These are phyloP conservation scores for Halteria grandinella DNA, from an alignment of 73 alveolate species.

Conservation along the genomic window DNA sequence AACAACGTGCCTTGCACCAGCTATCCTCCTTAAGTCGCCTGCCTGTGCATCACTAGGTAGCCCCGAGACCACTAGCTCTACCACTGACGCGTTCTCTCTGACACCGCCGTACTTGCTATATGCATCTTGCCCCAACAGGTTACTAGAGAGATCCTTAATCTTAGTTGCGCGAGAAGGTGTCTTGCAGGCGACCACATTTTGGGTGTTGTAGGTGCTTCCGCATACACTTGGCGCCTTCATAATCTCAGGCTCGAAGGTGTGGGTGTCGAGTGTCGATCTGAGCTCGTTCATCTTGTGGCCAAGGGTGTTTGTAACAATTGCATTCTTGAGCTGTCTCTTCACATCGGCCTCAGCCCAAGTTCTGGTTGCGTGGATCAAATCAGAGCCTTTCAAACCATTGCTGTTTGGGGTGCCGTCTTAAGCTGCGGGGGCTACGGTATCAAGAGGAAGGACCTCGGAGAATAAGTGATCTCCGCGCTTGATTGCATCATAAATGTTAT, in stretches of 20 bases:
- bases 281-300: neutral
- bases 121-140: constrained; percentile 28
- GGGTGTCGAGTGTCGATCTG: constrained; percentile 45
- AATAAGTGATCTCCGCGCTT: constrained; percentile 38
- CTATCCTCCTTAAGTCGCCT: neutral
- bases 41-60: neutral
- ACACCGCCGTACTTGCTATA: neutral
- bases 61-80: constrained; percentile 21
- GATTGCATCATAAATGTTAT: constrained; percentile 30
- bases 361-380: no score
- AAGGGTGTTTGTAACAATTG: no score
- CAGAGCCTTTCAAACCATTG: no score
- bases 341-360: no score
- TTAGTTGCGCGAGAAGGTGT: constrained; percentile 38
- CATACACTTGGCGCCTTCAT: no score
- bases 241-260: no score
- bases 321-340: no score
- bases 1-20: constrained; percentile 61
- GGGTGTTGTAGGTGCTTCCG: no score
- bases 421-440: no score
- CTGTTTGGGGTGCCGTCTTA: no score
- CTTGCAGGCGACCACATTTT: no score
- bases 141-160: constrained; percentile 28
- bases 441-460: no score
- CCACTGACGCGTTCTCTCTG: neutral